A percentile compares a stretch with the other conserved stretches of the same genome.
These are phyloP conservation scores for Volvariella volvacea DNA, from an alignment of 1,284 basidiomycete species.

Conservation along the genomic window DNA sequence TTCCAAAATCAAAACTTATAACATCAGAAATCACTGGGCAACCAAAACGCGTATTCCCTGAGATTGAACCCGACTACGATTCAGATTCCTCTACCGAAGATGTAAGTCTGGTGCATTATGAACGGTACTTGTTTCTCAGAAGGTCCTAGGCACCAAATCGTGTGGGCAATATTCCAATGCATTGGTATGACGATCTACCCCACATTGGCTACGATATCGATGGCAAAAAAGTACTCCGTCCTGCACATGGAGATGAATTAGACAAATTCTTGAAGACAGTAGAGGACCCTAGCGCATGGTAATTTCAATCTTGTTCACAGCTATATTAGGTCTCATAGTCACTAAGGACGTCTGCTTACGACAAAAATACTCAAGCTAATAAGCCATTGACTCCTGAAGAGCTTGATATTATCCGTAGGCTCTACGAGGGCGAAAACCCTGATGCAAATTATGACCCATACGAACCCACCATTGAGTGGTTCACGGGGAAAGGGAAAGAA, in stretches of 20 bases:
- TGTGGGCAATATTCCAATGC: constrained; percentile 91
- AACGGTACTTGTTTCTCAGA: constrained; percentile 6
- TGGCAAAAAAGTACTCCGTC: constrained; percentile 91
- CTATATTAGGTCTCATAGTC: constrained; percentile 4
- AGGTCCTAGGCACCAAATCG: constrained; percentile 77
- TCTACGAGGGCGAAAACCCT: constrained; percentile 89
- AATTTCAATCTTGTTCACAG: constrained; percentile 15
- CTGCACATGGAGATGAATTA: constrained; percentile 93
- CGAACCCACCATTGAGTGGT: constrained; percentile 93
- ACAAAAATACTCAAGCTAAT: constrained; percentile 83
- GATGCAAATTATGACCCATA: constrained; percentile 89
- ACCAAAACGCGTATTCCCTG: constrained; percentile 86
- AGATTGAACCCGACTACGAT: constrained; percentile 95
- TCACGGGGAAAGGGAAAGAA: constrained; percentile 93
- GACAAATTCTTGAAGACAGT: constrained; percentile 96
- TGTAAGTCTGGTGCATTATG: constrained; percentile 41
- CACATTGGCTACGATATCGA: constrained; percentile 97
- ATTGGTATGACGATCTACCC: constrained; percentile 99
- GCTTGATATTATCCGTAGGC: constrained; percentile 88
- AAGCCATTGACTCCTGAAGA: constrained; percentile 88
- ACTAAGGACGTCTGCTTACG: constrained; percentile 86
- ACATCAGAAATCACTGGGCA: constrained; percentile 83
- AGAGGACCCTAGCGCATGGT: constrained; percentile 91
- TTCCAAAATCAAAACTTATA: constrained; percentile 63
- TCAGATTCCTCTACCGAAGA: constrained; percentile 97